These are phyloP conservation scores for Umbelopsis sp. DNA, from an alignment of 371 early-diverging fungal species.

Conservation along the genomic window DNA sequence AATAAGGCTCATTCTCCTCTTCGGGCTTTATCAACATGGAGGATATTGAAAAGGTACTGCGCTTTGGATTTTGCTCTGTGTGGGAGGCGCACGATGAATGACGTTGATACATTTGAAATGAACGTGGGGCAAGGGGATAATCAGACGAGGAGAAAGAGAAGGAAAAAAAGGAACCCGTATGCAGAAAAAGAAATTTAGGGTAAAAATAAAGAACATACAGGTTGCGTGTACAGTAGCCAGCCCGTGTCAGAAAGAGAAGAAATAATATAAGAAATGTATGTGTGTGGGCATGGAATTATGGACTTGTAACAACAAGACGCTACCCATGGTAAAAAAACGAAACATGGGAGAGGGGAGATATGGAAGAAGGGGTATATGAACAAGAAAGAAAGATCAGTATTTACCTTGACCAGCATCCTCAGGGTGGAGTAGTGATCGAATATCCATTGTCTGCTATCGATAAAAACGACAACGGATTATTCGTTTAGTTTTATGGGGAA, in stretches of 20 bases:
- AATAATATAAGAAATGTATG: no score
- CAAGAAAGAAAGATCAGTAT: neutral
- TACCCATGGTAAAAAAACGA: no score
- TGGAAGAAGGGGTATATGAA: neutral
- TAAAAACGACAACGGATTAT: neutral
- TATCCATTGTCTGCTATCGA: constrained; percentile 6
- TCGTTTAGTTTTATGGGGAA: neutral
- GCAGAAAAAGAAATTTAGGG: neutral
- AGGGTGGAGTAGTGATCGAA: constrained; percentile 12
- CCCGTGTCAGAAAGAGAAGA: no score
- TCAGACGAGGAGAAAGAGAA: constrained; percentile 6
- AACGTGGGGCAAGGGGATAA: constrained; percentile 16
- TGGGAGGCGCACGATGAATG: constrained; percentile 8
- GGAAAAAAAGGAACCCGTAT: neutral
- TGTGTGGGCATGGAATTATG: no score
- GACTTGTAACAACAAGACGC: no score
- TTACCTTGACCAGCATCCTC: constrained; percentile 16
- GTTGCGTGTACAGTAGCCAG: neutral
- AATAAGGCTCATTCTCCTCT: constrained; percentile 3
- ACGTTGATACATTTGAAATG: constrained; percentile 6
- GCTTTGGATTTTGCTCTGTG: constrained; percentile 1
- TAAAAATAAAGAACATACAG: neutral
- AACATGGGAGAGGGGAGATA: no score
- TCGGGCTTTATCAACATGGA: constrained; percentile 15
- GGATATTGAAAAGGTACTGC: constrained; percentile 5